Percentiles rank a stretch among this genome's conserved stretches.
phyloP scores from a whole-genome alignment of 1,284 basidiomycete species.

The Irpex sp. region DNA sequence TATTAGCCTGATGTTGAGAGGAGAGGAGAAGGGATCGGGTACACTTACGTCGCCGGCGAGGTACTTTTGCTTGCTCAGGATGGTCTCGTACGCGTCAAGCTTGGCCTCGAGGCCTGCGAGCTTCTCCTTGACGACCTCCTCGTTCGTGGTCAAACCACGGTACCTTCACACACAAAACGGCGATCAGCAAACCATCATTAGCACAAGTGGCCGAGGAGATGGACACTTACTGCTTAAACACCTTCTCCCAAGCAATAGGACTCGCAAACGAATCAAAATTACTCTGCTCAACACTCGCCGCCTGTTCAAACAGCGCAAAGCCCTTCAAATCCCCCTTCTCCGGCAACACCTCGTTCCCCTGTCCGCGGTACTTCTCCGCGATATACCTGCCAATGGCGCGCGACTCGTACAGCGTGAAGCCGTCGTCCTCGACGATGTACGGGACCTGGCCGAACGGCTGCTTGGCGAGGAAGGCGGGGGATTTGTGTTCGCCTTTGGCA shows the following conservation, averaged over 20 bases:
- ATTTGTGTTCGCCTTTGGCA: conserved; percentile 44
- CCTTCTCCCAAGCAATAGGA: conserved; percentile 38
- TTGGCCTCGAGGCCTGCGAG: conserved; percentile 29
- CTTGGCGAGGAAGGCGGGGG: conserved; percentile 34
- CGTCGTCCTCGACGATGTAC: conserved; percentile 53
- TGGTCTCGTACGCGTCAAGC: conserved; percentile 42
- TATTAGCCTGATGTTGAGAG: too few relatives aligned
- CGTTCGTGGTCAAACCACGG: conserved; percentile 8
- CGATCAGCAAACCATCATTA: background rate
- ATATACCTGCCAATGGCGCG: conserved; percentile 53
- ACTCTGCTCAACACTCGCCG: conserved; percentile 45
- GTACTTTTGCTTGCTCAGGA: conserved; percentile 42
- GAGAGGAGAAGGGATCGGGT: too few relatives aligned
- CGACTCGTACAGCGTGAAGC: conserved; percentile 45
- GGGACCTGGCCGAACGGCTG: conserved; percentile 71
- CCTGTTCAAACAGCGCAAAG: conserved; percentile 52
- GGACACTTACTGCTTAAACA: conserved; percentile 40
- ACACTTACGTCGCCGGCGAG: conserved; percentile 41
- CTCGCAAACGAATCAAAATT: conserved; percentile 48
- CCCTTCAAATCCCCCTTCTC: conserved; percentile 28
- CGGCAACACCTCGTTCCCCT: conserved; percentile 32
- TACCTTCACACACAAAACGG: background rate
- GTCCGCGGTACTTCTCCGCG: conserved; percentile 38
- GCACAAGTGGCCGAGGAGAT: too few relatives aligned
- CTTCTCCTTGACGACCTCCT: conserved; percentile 5